These are phyloP conservation scores for Scolecobasidium constrictum DNA, from an alignment of 2,329 filamentous ascomycete genomes.

Conservation along the genomic window DNA sequence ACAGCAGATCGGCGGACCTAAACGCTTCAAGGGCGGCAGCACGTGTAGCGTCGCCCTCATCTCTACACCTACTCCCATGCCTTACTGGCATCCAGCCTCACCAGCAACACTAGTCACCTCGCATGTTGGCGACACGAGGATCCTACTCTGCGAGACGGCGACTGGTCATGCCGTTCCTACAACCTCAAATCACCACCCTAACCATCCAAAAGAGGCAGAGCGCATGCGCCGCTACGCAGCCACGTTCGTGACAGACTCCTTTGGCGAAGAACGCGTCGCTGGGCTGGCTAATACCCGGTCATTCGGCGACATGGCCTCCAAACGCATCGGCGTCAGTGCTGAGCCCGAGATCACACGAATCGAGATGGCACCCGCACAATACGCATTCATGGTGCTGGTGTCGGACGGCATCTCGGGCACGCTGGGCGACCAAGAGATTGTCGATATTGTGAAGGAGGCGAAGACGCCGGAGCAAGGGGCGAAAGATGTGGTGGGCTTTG, in stretches of 20 bases:
- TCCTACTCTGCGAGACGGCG: slow-evolving; percentile 77
- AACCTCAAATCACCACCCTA: slow-evolving; percentile 87
- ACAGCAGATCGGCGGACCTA: slow-evolving; percentile 56
- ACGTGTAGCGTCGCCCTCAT: slow-evolving; percentile 86
- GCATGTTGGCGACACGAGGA: slow-evolving; percentile 87
- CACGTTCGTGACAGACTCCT: slow-evolving; percentile 86
- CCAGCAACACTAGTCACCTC: slow-evolving; percentile 75
- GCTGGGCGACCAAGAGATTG: slow-evolving; percentile 85
- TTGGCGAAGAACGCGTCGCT: slow-evolving; percentile 91
- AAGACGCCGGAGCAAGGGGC: slow-evolving; percentile 81
- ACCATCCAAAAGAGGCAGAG: slow-evolving; percentile 70
- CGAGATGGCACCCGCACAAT: slow-evolving; percentile 74
- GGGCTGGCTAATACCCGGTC: slow-evolving; percentile 88
- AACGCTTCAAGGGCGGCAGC: slow-evolving; percentile 84
- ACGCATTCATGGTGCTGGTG: slow-evolving; percentile 78
- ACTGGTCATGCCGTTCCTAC: slow-evolving; percentile 71
- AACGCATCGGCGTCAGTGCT: slow-evolving; percentile 86
- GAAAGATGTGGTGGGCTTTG: slow-evolving; percentile 69
- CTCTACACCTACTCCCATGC: slow-evolving; percentile 79
- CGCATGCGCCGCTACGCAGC: slow-evolving; percentile 77
- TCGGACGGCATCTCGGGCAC: slow-evolving; percentile 83
- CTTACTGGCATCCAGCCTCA: slow-evolving; percentile 89
- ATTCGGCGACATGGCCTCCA: slow-evolving; percentile 86
- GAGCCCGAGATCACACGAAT: slow-evolving; percentile 79
- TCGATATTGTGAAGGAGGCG: slow-evolving; percentile 90